Evolutionary conservation across 352 stramenopile genomes (phyloP).

Genomic region (Globisporangium sylvaticum): DNA sequence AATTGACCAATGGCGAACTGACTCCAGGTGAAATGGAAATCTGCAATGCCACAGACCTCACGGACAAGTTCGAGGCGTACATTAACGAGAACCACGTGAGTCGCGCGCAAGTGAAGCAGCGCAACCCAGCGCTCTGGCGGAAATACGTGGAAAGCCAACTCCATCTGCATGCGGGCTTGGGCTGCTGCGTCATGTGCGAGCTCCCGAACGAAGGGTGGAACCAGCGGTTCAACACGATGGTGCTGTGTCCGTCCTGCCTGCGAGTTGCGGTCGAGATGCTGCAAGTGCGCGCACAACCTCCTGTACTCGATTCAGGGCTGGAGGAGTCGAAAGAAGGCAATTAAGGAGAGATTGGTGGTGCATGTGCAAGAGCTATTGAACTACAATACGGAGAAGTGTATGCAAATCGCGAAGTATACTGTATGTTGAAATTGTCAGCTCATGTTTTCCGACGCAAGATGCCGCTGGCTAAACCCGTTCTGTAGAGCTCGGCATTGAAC

Average conservation of each 20-base stretch:
- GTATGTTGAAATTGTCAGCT: not conserved
- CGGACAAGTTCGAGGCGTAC: constrained; percentile 24
- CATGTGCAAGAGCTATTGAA: not conserved
- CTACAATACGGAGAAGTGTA: not conserved
- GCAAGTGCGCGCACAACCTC: not conserved
- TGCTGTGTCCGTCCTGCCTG: constrained; percentile 46
- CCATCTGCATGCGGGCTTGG: constrained; percentile 15
- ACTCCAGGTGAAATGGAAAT: constrained; percentile 1
- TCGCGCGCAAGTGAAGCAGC: constrained; percentile 27
- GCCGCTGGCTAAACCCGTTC: not conserved
- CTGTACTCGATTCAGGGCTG: not conserved
- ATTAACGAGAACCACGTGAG: constrained; percentile 30
- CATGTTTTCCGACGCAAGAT: constrained; percentile 2
- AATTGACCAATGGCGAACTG: not conserved
- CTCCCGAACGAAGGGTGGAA: constrained; percentile 35
- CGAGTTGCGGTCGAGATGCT: constrained; percentile 21
- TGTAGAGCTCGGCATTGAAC: constrained; percentile 19
- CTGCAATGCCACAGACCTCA: constrained; percentile 7
- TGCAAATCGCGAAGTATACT: not conserved
- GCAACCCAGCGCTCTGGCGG: constrained; percentile 36
- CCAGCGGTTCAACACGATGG: constrained; percentile 48
- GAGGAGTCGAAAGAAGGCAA: constrained; percentile 11
- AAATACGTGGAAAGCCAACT: constrained; percentile 35
- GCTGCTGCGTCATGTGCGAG: constrained; percentile 37
- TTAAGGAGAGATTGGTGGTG: not conserved